phyloP scores from a whole-genome alignment of 345 rosid genomes.

The Citrus medica region DNA sequence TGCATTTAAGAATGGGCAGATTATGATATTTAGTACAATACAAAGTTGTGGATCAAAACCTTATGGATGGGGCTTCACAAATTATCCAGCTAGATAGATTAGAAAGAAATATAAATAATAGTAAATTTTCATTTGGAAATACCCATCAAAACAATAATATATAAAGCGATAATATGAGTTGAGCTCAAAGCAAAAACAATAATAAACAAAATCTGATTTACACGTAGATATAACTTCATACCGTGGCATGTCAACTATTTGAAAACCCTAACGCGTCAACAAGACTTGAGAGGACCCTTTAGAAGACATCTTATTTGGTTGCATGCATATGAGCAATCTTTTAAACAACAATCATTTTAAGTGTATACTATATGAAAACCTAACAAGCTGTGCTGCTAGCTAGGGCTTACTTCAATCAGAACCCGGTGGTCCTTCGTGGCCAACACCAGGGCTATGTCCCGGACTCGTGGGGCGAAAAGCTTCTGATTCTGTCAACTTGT shows the following conservation, averaged over 20 bases:
- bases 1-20: no score
- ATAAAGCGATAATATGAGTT: no score
- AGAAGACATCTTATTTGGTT: not conserved
- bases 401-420: slow-evolving; percentile 5
- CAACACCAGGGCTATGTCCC: slow-evolving; percentile 54
- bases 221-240: not conserved
- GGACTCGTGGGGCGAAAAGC: slow-evolving; percentile 48
- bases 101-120: no score
- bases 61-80: no score
- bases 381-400: not conserved
- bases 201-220: not conserved
- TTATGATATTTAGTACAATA: no score
- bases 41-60: no score
- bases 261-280: not conserved
- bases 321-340: no score
- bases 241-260: not conserved
- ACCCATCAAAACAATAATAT: no score
- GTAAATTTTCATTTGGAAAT: no score
- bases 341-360: no score
- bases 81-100: no score
- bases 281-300: not conserved
- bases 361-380: not conserved
- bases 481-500: slow-evolving; percentile 15
- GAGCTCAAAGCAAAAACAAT: no score
- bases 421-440: slow-evolving; percentile 28